Percentiles rank a stretch among this genome's conserved stretches.
These are phyloP conservation scores for Colletotrichum orchidophilum DNA, from an alignment of 2,329 filamentous ascomycete genomes.

Conservation along the genomic window DNA sequence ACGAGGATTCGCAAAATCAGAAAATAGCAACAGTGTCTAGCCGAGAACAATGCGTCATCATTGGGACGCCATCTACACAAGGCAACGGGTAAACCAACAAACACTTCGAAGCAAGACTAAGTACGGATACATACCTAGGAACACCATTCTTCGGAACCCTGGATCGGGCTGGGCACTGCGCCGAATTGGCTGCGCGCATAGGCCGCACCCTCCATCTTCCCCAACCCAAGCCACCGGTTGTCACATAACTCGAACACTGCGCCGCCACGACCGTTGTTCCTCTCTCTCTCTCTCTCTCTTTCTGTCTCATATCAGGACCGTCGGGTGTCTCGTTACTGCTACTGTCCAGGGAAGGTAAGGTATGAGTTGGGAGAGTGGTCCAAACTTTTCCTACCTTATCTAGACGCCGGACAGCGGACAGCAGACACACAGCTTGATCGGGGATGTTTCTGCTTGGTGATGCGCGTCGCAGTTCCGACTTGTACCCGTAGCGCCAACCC, in stretches of 20 bases:
- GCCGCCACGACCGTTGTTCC: not conserved
- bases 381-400: not conserved
- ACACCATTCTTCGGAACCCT: not conserved
- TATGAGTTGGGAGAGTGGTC: not conserved
- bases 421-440: not conserved
- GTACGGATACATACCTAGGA: not conserved
- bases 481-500: not conserved
- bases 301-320: not conserved
- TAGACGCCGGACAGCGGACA: not conserved
- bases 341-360: not conserved
- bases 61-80: no score
- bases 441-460: not conserved
- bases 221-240: not conserved
- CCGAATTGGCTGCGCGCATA: not conserved
- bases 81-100: not conserved
- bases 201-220: not conserved
- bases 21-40: not conserved
- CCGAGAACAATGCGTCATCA: no score
- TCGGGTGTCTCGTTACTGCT: not conserved
- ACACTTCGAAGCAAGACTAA: not conserved
- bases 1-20: no score
- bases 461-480: not conserved
- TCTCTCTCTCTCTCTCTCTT: not conserved
- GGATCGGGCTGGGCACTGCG: not conserved
- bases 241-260: not conserved